phyloP scores from a whole-genome alignment of 495 filamentous ascomycete genomes.

The Penicillium coffeae region DNA sequence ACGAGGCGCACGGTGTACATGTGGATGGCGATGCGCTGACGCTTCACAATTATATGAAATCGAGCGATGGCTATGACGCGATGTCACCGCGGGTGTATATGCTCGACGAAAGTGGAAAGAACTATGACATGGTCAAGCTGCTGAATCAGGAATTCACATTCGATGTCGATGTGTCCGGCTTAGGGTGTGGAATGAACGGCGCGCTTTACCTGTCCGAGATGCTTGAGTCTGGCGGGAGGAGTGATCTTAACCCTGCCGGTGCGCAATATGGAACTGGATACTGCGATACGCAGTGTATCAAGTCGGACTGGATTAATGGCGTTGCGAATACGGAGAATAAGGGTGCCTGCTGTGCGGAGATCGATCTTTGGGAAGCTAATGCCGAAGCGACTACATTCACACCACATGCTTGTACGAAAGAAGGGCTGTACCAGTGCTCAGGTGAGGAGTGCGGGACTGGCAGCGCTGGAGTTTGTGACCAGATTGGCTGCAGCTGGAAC shows the following conservation, averaged over 20 bases:
- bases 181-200: slow-evolving; percentile 65
- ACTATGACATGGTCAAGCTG: slow-evolving; percentile 59
- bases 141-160: slow-evolving; percentile 58
- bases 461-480: slow-evolving; percentile 56
- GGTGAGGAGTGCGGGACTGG: slow-evolving; percentile 41
- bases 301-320: slow-evolving; percentile 55
- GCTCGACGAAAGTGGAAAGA: slow-evolving; percentile 47
- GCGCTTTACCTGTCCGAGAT: slow-evolving; percentile 67
- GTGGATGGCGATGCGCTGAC: slow-evolving; percentile 39
- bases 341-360: slow-evolving; percentile 57
- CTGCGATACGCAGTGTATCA: slow-evolving; percentile 65
- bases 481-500: slow-evolving; percentile 63
- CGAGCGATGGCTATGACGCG: slow-evolving; percentile 24
- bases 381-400: slow-evolving; percentile 50
- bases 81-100: slow-evolving; percentile 59
- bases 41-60: slow-evolving; percentile 40
- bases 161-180: slow-evolving; percentile 58
- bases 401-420: slow-evolving; percentile 52
- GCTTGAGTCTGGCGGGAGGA: slow-evolving; percentile 51
- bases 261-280: slow-evolving; percentile 66
- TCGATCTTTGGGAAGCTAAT: slow-evolving; percentile 67
- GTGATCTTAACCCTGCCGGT: slow-evolving; percentile 55
- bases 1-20: slow-evolving; percentile 36
- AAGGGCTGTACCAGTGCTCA: slow-evolving; percentile 43
- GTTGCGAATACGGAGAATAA: slow-evolving; percentile 45